Percentiles rank a stretch among this genome's conserved stretches.
Evolutionary conservation across 805 yeast genomes (phyloP).

Genomic region (Metahyphopichia silvanorum): DNA sequence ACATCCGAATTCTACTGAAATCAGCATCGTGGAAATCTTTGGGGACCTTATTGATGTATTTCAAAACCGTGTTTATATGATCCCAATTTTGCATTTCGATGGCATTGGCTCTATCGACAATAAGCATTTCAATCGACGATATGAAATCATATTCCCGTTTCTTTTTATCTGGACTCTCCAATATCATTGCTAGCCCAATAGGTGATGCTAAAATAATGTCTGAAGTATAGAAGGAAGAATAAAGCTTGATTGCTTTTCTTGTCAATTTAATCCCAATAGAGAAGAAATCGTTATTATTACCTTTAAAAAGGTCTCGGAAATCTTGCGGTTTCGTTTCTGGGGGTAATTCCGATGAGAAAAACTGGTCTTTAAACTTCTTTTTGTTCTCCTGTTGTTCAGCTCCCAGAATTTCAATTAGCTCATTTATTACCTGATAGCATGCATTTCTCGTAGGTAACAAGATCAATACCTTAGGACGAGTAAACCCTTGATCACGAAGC

Average conservation of each 20-base stretch:
- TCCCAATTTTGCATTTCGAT: conserved; percentile 92
- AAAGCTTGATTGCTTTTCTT: conserved; percentile 79
- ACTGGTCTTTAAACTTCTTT: conserved; percentile 70
- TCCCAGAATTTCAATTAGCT: conserved; percentile 60
- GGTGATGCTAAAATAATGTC: conserved; percentile 92
- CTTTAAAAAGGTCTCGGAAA: conserved; percentile 74
- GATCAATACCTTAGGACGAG: conserved; percentile 84
- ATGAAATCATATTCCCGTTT: conserved; percentile 76
- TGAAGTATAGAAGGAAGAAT: conserved; percentile 77
- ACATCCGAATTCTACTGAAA: conserved; percentile 86
- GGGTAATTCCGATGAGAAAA: conserved; percentile 46
- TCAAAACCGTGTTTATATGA: conserved; percentile 63
- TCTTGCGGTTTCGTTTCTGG: conserved; percentile 73
- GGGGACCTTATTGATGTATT: conserved; percentile 74
- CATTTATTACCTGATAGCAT: conserved; percentile 65
- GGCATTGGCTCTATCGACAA: conserved; percentile 82
- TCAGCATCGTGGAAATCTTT: conserved; percentile 76
- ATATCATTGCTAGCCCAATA: conserved; percentile 71
- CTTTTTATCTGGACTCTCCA: conserved; percentile 56
- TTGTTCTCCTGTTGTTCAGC: conserved; percentile 77
- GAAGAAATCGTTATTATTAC: conserved; percentile 90
- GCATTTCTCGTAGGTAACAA: conserved; percentile 81
- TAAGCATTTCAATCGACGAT: conserved; percentile 79
- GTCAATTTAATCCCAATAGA: conserved; percentile 89
- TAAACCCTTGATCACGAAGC: conserved; percentile 89